A percentile compares a stretch with the other conserved stretches of the same genome.
Conservation (phyloP, 202 grass and related monocot genomes). For the Cymbopogon flexuosus region DNA sequence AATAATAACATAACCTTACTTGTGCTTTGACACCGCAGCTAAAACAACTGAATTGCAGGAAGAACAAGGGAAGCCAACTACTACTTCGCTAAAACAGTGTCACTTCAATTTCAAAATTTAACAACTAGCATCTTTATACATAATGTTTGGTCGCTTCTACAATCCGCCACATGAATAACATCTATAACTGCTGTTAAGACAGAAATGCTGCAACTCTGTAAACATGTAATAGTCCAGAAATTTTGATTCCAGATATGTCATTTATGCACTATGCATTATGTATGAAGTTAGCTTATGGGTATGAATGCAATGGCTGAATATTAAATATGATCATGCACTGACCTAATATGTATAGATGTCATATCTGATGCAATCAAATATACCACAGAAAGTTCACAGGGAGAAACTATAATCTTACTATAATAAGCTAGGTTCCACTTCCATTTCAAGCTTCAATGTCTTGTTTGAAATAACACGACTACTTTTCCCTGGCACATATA, state of each 20-base stretch:
- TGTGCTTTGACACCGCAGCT: not conserved
- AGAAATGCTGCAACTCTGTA: not conserved
- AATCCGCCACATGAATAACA: not conserved
- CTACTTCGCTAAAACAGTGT: not conserved
- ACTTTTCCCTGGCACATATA: not conserved
- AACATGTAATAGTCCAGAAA: not conserved
- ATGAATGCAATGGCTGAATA: not conserved
- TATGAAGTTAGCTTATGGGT: not conserved
- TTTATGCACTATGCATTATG: not conserved
- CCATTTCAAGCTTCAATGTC: not conserved
- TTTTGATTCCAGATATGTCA: not conserved
- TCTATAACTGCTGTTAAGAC: not conserved
- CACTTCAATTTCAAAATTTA: not conserved
- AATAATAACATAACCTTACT: not conserved
- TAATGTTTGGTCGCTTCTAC: not conserved
- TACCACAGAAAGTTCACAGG: not conserved
- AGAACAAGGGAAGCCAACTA: not conserved
- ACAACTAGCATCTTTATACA: not conserved
- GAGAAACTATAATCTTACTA: not conserved
- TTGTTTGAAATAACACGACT: not conserved
- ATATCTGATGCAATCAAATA: not conserved
- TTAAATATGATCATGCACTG: not conserved
- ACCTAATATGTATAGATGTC: not conserved
- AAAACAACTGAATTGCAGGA: not conserved
- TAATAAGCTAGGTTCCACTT: not conserved